Evolutionary conservation across 768 basidiomycete genomes (phyloP), one percentile per base, ranked within the genome.

Genomic region (Kwoniella sp.): DNA sequence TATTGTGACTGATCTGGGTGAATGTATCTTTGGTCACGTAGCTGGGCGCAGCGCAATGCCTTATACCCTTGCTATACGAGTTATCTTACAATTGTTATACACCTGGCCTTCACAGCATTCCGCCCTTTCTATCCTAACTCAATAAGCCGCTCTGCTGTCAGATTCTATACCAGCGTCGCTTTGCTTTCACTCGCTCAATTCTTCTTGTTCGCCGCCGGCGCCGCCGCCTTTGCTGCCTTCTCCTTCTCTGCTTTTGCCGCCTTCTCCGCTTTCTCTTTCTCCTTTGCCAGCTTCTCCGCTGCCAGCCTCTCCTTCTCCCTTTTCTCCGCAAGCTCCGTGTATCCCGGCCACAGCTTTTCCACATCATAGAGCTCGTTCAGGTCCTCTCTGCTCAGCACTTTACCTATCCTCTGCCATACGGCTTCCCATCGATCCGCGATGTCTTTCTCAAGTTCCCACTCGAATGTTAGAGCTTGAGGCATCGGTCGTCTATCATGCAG

Each of bases 401-500:
- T 22, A 12, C 21, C 25, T 12, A 54, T 54, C 52, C 26, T 29
- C 29, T 54, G 4, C 52, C 52, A 54, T 4, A 54, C 33, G 21
- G 21, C 15, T 15, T 21, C 27, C 52, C 52, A 54, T n/a, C 27
- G 27, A 27, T 27, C 29, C 25, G 27, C n/a, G 15, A 36, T 54
- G n/a, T 36, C 52, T 19, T 27, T 21, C 33, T 29, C 27, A 2
- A 54, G 27, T n/a, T 29, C 33, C 26, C 26, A 24, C 27, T 54
- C 33, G 21, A 54, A 30, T 13, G 33, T 36, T n/a, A 54, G 29
- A 6, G 26, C 27, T 13, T 29, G 27, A 2, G 52, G 52, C 26
- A 54, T 29, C 33, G 26, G 27, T 22, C 52, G 27, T 29, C 52
- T 21, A 21, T 54, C 52, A n/a, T 54, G 52, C 33, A 54, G 27